Base-by-base conservation (phyloP, 352 stramenopile genomes). In the Globisporangium heterothallicum region DNA sequence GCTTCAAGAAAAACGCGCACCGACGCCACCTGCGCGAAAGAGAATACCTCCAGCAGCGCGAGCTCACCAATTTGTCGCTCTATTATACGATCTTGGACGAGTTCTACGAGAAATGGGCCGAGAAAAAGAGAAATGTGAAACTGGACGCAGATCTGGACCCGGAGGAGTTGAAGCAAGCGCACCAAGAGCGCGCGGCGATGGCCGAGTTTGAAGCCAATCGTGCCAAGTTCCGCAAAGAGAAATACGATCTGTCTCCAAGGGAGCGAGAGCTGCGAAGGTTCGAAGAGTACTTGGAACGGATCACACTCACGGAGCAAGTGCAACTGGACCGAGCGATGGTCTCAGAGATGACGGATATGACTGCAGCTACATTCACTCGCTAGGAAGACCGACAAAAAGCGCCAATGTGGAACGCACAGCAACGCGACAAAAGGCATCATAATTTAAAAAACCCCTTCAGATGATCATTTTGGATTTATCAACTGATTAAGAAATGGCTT, bases 81-180 rank as follows among this genome's bases (percentile, higher is more conserved):
- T 87, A 89, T 49, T 89, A 84, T 49, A 24, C 47, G 7, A 44
- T 86, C 6, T 49, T 89, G 26, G 75, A 89, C 52, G 70, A 78
- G 13, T 87, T 80, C 44, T 86, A 84, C 52, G 73, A 87, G 19
- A 61, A 77, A 40, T 89, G 78, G 75, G 64, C 75, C 0, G 44
- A 61, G 12, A 58, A 55, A 18, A 77, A 78, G 43, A 66, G 56
- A 2, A 47, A 78, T 6, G 58, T 61, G 21, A 59, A 78, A 16
- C 26, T 69, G 38, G 64, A 80, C 30, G 50, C 49, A 4, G 25
- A 61, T 10, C 45, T 85, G 9, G 51, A 68, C 18, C 44, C n/a
- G 0, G 61, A 73, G 1, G 49, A 72, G 16, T 56, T 68, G 0
- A 29, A 59, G 43, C 48, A 46, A 18, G 62, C 69, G 2, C 57